Conservation (phyloP, 2,329 filamentous ascomycete genomes). For the Aureobasidium sp. region DNA sequence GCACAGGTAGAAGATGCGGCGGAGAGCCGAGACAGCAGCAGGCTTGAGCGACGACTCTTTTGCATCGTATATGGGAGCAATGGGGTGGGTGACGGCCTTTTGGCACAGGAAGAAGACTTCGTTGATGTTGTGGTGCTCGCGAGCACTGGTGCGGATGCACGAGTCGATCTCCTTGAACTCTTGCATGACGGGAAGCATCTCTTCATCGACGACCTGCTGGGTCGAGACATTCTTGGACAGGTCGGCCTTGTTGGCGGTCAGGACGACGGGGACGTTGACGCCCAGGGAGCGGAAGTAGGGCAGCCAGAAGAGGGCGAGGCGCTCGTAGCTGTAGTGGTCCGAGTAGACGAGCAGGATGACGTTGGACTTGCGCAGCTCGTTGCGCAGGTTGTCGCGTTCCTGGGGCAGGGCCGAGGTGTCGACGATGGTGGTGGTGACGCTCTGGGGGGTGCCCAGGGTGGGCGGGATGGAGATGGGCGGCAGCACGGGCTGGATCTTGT, state of each 20-base stretch:
- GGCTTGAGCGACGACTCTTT: conserved; percentile 85
- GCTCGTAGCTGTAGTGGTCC: conserved; percentile 97
- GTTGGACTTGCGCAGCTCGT: conserved; percentile 94
- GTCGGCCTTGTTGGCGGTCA: conserved; percentile 98
- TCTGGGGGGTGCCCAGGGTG: conserved; percentile 86
- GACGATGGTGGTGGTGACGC: conserved; percentile 95
- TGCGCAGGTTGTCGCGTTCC: conserved; percentile 80
- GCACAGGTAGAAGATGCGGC: conserved; percentile 88
- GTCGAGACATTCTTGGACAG: conserved; percentile 67
- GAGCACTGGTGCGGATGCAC: conserved; percentile 88
- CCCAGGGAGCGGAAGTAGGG: conserved; percentile 94
- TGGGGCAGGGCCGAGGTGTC: conserved; percentile 94
- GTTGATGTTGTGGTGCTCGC: conserved; percentile 89
- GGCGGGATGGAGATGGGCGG: conserved; percentile 94
- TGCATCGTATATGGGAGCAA: conserved; percentile 92
- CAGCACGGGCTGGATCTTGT: conserved; percentile 90
- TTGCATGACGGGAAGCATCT: conserved; percentile 96
- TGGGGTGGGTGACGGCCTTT: conserved; percentile 94
- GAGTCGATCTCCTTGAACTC: conserved; percentile 99
- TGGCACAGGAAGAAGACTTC: conserved; percentile 95
- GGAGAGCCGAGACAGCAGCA: conserved; percentile 76
- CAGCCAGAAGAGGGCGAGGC: conserved; percentile 96
- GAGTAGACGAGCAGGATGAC: conserved; percentile 96
- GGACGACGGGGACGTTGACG: conserved; percentile 95
- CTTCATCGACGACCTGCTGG: conserved; percentile 83